Conservation (phyloP, 1,284 basidiomycete species). For the Athelia psychrophila region DNA sequence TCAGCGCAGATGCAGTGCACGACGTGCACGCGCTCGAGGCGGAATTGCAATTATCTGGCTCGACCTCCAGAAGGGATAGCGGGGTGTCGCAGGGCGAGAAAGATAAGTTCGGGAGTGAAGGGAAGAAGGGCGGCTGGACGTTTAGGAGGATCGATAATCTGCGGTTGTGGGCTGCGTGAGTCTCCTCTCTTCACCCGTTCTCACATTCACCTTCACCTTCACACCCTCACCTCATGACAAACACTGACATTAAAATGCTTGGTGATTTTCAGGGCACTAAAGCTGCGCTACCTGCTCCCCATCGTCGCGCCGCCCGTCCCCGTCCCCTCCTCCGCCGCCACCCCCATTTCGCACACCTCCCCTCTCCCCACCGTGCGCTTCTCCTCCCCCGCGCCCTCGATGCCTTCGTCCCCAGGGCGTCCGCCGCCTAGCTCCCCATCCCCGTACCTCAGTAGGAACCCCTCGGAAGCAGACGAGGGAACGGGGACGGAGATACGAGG, state of each 20-base stretch:
- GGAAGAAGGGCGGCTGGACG: slow-evolving; percentile 63
- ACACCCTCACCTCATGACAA: too few species aligned
- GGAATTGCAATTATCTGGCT: too few species aligned
- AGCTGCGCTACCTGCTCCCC: slow-evolving; percentile 75
- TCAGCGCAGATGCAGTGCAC: slow-evolving; percentile 74
- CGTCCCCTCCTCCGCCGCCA: slow-evolving; percentile 9
- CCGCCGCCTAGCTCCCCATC: slow-evolving; percentile 13
- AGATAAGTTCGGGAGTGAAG: too few species aligned
- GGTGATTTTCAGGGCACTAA: slow-evolving; percentile 64
- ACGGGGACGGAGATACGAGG: slow-evolving; percentile 8
- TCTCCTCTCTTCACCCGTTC: slow-evolving; percentile 18
- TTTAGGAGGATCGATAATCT: slow-evolving; percentile 83
- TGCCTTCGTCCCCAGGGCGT: slow-evolving; percentile 17
- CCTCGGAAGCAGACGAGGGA: too few species aligned
- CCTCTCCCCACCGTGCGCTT: slow-evolving; percentile 3
- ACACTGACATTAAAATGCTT: too few species aligned
- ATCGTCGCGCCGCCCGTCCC: slow-evolving; percentile 49
- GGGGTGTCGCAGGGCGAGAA: slow-evolving; percentile 27
- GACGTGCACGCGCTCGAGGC: slow-evolving; percentile 68
- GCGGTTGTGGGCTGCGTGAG: slow-evolving; percentile 78
- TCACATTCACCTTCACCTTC: too few species aligned
- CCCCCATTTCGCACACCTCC: neutral
- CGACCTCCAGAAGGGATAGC: too few species aligned
- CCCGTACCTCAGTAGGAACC: neutral
- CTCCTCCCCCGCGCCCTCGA: slow-evolving; percentile 15